Evolutionary conservation across 768 basidiomycete species (phyloP), one percentile per base, ranked within the genome.

Genomic region (Mycena amicta): DNA sequence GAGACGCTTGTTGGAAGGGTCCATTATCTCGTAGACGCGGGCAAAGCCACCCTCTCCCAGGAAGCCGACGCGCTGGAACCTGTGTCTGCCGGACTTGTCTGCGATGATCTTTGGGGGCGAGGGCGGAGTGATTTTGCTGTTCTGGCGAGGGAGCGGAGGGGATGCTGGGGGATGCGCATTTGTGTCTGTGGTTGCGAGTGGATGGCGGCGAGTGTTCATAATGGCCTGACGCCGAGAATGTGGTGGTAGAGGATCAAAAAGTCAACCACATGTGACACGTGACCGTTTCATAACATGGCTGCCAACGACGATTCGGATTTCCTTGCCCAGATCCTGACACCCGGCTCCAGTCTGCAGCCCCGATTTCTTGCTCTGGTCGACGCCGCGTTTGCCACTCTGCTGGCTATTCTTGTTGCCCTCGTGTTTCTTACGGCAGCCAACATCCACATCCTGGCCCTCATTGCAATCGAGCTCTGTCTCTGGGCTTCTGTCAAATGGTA

Each of bases 31-130:
- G 67, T 96, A 99, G 3, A 99, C 96, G 37, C 95, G 84, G 1
- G 96, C 96, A 70, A 99, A 99, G 1, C 96, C 96, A 64, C 96
- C 96, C 87, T 97, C 94, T 65, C 94, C 94, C 52, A 97, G 76
- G 69, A 95, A 92, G 22, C 90, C 90, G 26, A 94, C 84, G 50
- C 92, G 82, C 37, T 80, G 77, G 65, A 87, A 91, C 53, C 86
- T 80, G 57, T 84, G 64, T 30, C 77, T 64, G 37, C 83, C 80
- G 43, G 71, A 72, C 73, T 83, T 83, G 75, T 92, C 91, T 2
- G 74, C 78, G 64, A 93, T 93, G 55, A 90, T 71, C 67, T 80
- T 85, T 6, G 92, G 92, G 2, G 92, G 92, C 0, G 90, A 90
- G 0, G 92, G 92, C 0, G 92, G 92, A 0, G 85, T 80, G 1